phyloP scores from a whole-genome alignment of 768 basidiomycete genomes.

The Lyophyllum decastes region DNA sequence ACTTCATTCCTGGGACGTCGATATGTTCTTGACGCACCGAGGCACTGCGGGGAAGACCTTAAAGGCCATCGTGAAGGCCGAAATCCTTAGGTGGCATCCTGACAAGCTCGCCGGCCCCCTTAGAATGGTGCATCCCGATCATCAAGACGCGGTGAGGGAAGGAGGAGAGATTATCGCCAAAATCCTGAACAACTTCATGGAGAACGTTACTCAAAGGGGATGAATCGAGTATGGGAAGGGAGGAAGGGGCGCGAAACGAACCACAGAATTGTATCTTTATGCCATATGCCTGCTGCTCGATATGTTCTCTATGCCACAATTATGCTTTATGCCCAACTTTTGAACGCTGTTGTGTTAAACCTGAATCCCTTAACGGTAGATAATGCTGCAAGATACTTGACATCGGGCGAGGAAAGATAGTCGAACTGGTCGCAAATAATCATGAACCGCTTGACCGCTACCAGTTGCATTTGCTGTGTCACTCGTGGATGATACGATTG shows the following conservation, averaged over 20 bases:
- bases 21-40: conserved; percentile 41
- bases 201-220: background rate
- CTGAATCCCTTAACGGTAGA: background rate
- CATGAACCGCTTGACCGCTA: too few species aligned
- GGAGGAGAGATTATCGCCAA: conserved; percentile 41
- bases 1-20: conserved; percentile 36
- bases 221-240: background rate
- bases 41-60: conserved; percentile 30
- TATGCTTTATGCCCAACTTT: background rate
- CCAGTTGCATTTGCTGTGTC: too few species aligned
- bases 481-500: background rate
- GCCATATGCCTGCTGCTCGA: background rate
- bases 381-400: background rate
- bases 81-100: conserved; percentile 56
- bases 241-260: background rate
- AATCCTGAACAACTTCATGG: conserved; percentile 32
- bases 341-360: background rate
- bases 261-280: background rate
- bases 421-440: too few species aligned
- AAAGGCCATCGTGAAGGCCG: conserved; percentile 39
- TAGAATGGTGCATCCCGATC: conserved; percentile 30
- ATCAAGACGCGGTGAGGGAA: conserved; percentile 33
- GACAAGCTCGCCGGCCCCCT: conserved; percentile 49
- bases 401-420: too few species aligned
- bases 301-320: background rate